Percentiles rank a stretch among this genome's conserved stretches.
Evolutionary conservation across 345 rosid genomes (phyloP).

Genomic region (Moricandia moricandioides): DNA sequence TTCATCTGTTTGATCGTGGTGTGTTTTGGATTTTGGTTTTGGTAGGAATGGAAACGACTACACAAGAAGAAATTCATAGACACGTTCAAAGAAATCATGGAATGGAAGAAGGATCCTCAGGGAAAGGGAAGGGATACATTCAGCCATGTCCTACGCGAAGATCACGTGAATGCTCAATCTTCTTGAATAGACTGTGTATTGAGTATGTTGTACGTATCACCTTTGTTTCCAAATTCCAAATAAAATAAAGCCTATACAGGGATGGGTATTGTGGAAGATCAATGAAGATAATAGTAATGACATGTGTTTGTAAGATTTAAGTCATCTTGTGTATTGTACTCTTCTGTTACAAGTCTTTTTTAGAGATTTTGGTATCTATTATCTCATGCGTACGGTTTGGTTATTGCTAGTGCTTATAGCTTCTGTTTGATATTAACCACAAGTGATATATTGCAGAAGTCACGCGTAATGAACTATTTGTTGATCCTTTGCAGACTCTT

Average conservation of each 20-base stretch:
- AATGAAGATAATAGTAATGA: neutral
- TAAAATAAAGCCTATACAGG: conserved; percentile 3
- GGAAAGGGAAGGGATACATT: conserved; percentile 47
- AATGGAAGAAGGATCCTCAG: conserved; percentile 56
- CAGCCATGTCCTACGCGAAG: neutral
- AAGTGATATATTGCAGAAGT: too few species aligned
- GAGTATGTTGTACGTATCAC: neutral
- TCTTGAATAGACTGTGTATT: too few species aligned
- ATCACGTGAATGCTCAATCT: too few species aligned
- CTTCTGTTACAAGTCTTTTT: neutral
- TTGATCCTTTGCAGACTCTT: too few species aligned
- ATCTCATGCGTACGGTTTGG: neutral
- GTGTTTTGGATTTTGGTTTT: neutral
- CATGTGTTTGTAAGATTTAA: neutral
- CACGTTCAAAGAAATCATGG: conserved; percentile 49
- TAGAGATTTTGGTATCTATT: neutral
- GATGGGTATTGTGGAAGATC: neutral
- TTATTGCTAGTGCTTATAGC: neutral
- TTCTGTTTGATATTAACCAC: neutral
- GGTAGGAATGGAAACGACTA: conserved; percentile 59
- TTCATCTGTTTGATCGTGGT: too few species aligned
- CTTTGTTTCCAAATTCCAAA: neutral
- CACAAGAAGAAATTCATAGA: conserved; percentile 54
- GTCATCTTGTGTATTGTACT: neutral
- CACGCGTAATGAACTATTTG: too few species aligned